A percentile compares a stretch with the other conserved stretches of the same genome.
phyloP scores from a whole-genome alignment of 2,329 filamentous ascomycete genomes.

The Alternaria alternata region DNA sequence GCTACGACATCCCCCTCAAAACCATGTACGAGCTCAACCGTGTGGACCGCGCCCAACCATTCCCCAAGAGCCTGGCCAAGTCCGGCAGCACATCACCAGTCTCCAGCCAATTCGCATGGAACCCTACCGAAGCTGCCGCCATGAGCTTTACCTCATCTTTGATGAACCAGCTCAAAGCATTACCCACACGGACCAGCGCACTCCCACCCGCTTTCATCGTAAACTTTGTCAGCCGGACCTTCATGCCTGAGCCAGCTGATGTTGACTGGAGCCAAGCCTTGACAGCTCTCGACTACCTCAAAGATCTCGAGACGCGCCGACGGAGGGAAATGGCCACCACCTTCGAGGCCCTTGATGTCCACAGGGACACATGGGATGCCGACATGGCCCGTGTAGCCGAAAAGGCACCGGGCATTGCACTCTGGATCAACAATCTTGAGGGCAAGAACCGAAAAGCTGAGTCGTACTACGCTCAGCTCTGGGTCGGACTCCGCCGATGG shows the following conservation, averaged over 20 bases:
- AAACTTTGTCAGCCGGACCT: constrained; percentile 67
- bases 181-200: constrained; percentile 67
- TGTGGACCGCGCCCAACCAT: constrained; percentile 58
- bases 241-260: constrained; percentile 62
- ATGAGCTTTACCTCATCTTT: constrained; percentile 61
- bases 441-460: constrained; percentile 51
- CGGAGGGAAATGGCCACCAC: constrained; percentile 65
- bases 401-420: constrained; percentile 62
- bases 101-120: constrained; percentile 42
- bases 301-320: constrained; percentile 68
- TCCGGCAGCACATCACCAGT: constrained; percentile 49
- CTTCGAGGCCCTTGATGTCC: constrained; percentile 62
- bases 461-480: constrained; percentile 65
- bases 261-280: constrained; percentile 73
- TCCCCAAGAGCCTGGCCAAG: constrained; percentile 40
- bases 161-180: constrained; percentile 64
- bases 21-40: constrained; percentile 74
- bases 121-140: constrained; percentile 47
- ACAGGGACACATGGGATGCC: constrained; percentile 55
- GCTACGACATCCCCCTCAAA: constrained; percentile 71
- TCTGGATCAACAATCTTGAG: constrained; percentile 64
- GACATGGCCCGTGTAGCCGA: constrained; percentile 59
- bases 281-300: constrained; percentile 71
- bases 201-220: constrained; percentile 70
- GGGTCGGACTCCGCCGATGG: constrained; percentile 69